Evolutionary conservation across 2,329 filamentous ascomycete genomes (phyloP).

Genomic region (Cercospora zeina): DNA sequence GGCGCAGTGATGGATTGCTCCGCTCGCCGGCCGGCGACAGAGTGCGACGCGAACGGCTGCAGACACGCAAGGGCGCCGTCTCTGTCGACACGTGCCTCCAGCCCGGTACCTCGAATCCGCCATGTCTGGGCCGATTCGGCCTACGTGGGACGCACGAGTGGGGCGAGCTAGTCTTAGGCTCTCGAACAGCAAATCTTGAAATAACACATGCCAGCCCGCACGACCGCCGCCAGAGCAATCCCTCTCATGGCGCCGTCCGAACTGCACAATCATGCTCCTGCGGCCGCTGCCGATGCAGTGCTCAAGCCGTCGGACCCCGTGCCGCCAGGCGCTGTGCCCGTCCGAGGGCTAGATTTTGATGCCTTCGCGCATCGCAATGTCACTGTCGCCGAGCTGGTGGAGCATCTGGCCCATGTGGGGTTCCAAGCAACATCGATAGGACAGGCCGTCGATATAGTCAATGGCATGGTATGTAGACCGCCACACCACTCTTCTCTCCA

Average conservation of each 20-base stretch:
- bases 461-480: conserved; percentile 75
- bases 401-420: conserved; percentile 82
- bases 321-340: conserved; percentile 73
- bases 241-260: conserved; percentile 25
- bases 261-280: conserved; percentile 47
- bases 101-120: conserved; percentile 1
- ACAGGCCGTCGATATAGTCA: conserved; percentile 87
- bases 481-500: conserved; percentile 7
- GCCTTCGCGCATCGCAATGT: conserved; percentile 71
- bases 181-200: conserved; percentile 11
- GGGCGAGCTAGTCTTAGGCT: conserved; percentile 11
- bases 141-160: conserved; percentile 1
- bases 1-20: too few species aligned
- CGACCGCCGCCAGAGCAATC: conserved; percentile 2
- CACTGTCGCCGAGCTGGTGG: conserved; percentile 80
- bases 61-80: conserved; percentile 8
- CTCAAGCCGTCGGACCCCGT: conserved; percentile 81
- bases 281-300: conserved; percentile 69
- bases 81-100: conserved; percentile 15
- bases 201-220: conserved; percentile 12
- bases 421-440: conserved; percentile 79
- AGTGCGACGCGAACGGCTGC: conserved; percentile 1
- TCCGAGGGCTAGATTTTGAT: conserved; percentile 92
- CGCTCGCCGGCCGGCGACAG: neutral
- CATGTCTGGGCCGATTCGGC: conserved; percentile 11